Base-by-base conservation (phyloP, 2,329 filamentous ascomycete species). In the Harringtonia lauricola region DNA sequence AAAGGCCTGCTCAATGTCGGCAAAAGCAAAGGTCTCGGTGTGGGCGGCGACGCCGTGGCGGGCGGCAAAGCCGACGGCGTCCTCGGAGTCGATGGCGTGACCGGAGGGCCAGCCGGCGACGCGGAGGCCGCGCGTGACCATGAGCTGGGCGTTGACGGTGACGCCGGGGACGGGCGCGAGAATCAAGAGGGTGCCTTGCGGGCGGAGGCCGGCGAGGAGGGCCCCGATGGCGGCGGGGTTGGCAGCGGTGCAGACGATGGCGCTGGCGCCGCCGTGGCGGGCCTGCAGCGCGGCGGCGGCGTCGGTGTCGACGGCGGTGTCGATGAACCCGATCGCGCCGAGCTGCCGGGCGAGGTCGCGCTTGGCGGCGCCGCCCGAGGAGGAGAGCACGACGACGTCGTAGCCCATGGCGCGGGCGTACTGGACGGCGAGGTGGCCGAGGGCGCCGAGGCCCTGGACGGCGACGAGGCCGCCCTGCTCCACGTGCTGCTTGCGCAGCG, bases 321-420 rank as follows among this genome's bases (percentile, higher is more conserved):
- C 73, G 40, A 81, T 71, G 54, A 80, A 70, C 53, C 75, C 74
- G 36, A 65, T 66, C 0, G 80, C 81, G 29, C 81, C 80, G 2
- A 85, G 64, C 53, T 70, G 57, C 46, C 63, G 58, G 0, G 83
- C 82, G 54, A 88, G 84, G 0, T 77, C 71, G 47, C 72, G 72
- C 68, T 90, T 90, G 51, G 66, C 69, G 47, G 76, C 71, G 9
- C 78, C 76, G 0, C n/a, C n/a, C n/a, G n/a, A n/a, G n/a, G 76
- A 82, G 21, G 50, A 53, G 41, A 89, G 69, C 0, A 81, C 85
- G 2, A 77, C 76, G 6, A 85, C 76, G 46, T 76, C 71, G 60
- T 82, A 88, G 5, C 85, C 85, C 83, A 88, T 86, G 61, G 79
- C 79, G 40, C 67, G 67, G 5, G 83, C 83, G 57, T 81, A 89